Evolutionary conservation across 257 asterid species (phyloP).

Genomic region (Salvia splendens): DNA sequence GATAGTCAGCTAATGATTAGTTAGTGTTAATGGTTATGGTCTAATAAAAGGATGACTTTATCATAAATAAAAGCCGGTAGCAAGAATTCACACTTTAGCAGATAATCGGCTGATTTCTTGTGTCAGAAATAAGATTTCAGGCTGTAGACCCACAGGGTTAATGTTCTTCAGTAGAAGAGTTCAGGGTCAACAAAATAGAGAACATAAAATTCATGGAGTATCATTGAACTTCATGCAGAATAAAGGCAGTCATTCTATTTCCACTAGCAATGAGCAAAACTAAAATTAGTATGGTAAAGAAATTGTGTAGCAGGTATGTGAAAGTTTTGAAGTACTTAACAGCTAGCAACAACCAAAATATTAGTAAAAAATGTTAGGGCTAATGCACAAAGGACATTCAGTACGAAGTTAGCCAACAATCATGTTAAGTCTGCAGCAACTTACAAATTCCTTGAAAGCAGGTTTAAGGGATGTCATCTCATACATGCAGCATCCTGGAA

Average conservation of each 20-base stretch:
- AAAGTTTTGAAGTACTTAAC: not conserved
- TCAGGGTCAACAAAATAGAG: constrained; percentile 12
- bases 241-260: constrained; percentile 7
- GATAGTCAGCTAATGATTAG: not conserved
- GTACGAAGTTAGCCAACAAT: too few species aligned
- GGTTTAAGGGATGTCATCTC: constrained; percentile 92
- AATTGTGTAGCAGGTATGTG: not conserved
- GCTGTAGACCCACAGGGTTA: not conserved
- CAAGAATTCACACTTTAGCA: not conserved
- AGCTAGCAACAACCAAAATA: constrained; percentile 11
- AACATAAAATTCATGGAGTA: constrained; percentile 8
- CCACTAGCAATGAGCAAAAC: constrained; percentile 12
- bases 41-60: not conserved
- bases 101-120: constrained; percentile 19
- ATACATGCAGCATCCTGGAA: constrained; percentile 89
- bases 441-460: constrained; percentile 96
- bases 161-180: constrained; percentile 19
- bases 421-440: constrained; percentile 41
- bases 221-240: constrained; percentile 16
- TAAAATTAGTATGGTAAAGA: not conserved
- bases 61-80: not conserved
- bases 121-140: constrained; percentile 8
- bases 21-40: not conserved
- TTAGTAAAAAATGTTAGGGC: constrained; percentile 14
- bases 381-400: too few species aligned